Conservation (phyloP, 1,139 yeast species). For the Saccharomyces hybrid region DNA sequence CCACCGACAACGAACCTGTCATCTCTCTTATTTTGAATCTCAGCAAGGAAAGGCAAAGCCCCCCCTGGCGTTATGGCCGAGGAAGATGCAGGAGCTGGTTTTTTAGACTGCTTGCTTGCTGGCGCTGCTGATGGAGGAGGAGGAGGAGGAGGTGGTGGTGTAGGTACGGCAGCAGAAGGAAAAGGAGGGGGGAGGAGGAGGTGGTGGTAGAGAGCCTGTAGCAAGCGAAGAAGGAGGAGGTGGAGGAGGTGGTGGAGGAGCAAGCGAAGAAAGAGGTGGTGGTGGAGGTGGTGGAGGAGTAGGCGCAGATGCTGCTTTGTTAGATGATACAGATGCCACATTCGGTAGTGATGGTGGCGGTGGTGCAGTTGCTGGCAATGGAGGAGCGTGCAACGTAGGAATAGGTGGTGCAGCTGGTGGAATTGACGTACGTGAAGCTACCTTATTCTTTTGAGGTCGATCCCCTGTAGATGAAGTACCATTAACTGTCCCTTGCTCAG, state of each 20-base stretch:
- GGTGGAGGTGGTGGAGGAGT: slow-evolving; percentile 17
- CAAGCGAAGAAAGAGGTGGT: not conserved
- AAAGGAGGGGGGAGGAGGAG: slow-evolving; percentile 11
- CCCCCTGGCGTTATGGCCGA: slow-evolving; percentile 25
- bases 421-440: not conserved
- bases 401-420: slow-evolving; percentile 2
- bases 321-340: not conserved
- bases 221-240: slow-evolving; percentile 10
- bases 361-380: not conserved
- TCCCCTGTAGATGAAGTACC: not conserved
- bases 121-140: slow-evolving; percentile 12
- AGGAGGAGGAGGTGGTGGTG: slow-evolving; percentile 17
- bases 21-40: slow-evolving; percentile 48
- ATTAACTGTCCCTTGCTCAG: slow-evolving; percentile 15
- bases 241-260: slow-evolving; percentile 7
- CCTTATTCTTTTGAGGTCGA: not conserved
- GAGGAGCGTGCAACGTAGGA: not conserved
- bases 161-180: slow-evolving; percentile 14
- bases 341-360: not conserved
- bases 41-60: slow-evolving; percentile 42
- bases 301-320: slow-evolving; percentile 1
- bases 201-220: slow-evolving; percentile 18
- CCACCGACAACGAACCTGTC: slow-evolving; percentile 44
- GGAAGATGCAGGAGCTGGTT: slow-evolving; percentile 7
- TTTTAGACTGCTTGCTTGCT: slow-evolving; percentile 8